phyloP scores from a whole-genome alignment of 2,329 filamentous ascomycete species.

The Talaromyces amestolkiae region DNA sequence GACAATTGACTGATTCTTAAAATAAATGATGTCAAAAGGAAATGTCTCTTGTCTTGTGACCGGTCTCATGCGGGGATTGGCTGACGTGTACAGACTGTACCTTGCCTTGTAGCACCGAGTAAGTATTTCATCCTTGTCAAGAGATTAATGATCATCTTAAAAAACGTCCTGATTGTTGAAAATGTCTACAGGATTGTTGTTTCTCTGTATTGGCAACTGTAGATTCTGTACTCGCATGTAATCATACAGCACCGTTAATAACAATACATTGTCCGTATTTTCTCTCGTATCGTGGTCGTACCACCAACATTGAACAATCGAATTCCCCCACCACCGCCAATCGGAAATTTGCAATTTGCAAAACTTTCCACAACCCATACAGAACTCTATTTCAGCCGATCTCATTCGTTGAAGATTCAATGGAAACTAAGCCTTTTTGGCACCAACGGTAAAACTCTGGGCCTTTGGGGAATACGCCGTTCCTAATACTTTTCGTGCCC shows the following conservation, averaged over 20 bases:
- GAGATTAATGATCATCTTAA: background rate
- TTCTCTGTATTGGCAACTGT: no score
- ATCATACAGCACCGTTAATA: background rate
- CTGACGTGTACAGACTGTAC: background rate
- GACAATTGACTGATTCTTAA: background rate
- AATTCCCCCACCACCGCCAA: background rate
- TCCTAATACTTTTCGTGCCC: slow-evolving; percentile 11
- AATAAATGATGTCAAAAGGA: background rate
- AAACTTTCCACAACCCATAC: background rate
- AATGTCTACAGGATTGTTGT: background rate
- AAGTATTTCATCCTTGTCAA: background rate
- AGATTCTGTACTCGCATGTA: background rate
- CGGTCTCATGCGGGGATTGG: slow-evolving; percentile 4
- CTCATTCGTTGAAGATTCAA: background rate
- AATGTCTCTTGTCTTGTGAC: slow-evolving; percentile 7
- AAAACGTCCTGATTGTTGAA: background rate
- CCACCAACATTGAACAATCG: background rate
- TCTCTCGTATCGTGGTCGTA: background rate
- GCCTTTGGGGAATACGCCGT: background rate
- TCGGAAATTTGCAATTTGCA: slow-evolving; percentile 6
- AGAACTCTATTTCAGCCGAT: background rate
- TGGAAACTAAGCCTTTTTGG: slow-evolving; percentile 1
- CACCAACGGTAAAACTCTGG: background rate
- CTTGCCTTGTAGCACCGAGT: background rate
- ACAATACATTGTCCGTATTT: slow-evolving; percentile 1